Base-by-base conservation (phyloP, 805 yeast species). In the Metschnikowia sp. region DNA sequence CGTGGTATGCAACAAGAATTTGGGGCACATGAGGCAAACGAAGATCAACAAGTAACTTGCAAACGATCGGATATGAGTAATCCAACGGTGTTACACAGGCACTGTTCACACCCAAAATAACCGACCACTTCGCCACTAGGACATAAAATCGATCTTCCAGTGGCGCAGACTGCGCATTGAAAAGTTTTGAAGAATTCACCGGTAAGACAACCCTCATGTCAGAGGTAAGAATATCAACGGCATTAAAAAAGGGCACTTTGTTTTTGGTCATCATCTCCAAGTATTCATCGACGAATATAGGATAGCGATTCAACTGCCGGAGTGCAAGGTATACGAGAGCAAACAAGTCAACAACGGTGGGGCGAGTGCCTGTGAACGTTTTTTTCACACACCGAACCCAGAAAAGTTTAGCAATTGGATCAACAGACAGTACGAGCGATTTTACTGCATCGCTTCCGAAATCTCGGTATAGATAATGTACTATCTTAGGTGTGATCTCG, bases 261-360 rank as follows among this genome's bases (percentile, higher is more conserved):
- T 77, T 77, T 2, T 65, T 54, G 29, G 69, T 57, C 4, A 78
- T 61, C 62, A 76, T 65, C 4, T 59, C 54, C 22, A 80, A 56
- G 13, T 81, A 60, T 57, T 83, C 86, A 45, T 65, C 62, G 5
- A 76, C 52, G 56, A 76, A 80, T 1, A 83, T 52, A 0, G 88
- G 86, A 18, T 58, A 57, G 29, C 72, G 49, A 29, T 73, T 68
- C 51, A 81, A 54, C 47, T 74, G 72, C 8, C 77, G 51, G n/a
- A 77, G 58, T 2, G 83, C 78, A 40, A 82, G 47, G 58, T 83
- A 84, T 15, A 81, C 63, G 1, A 83, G 56, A 7, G 74, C 54
- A 7, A 68, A 54, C 10, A 61, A 28, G 50, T 72, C 76, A 28
- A 62, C 34, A n/a, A 63, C 49, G n/a, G 44, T 45, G 8, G 66